Evolutionary conservation across 2,329 filamentous ascomycete species (phyloP).

Genomic region (Paracorniculantispora psalliotae): DNA sequence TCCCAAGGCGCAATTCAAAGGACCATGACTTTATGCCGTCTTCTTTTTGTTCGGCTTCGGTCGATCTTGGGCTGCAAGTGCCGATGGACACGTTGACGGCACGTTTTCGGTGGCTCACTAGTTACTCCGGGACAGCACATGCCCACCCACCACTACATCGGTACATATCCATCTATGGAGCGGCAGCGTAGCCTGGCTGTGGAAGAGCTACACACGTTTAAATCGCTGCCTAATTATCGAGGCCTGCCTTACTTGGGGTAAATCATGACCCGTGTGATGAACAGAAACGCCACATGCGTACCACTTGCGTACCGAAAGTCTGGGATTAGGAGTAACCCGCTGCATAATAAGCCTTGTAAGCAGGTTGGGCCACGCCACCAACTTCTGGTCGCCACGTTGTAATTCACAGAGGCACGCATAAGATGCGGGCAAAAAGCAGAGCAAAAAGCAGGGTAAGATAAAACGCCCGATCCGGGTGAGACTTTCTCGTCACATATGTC

Average conservation of each 20-base stretch:
- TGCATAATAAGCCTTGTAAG: background rate
- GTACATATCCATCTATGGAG: background rate
- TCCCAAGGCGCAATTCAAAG: conserved; percentile 3
- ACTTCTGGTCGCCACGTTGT: background rate
- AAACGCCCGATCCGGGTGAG: background rate
- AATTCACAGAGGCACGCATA: background rate
- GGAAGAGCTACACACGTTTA: background rate
- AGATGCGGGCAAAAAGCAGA: background rate
- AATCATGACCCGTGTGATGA: background rate
- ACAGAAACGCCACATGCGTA: background rate
- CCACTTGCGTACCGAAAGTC: background rate
- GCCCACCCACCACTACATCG: background rate
- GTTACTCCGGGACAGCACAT: background rate
- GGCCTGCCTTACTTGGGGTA: background rate
- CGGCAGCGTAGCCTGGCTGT: background rate
- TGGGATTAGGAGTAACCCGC: background rate
- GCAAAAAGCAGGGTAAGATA: background rate
- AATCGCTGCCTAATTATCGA: background rate
- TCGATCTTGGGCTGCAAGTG: conserved; percentile 10
- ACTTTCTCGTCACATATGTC: background rate
- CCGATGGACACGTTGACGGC: conserved; percentile 9
- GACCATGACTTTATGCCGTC: background rate
- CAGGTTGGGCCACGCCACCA: conserved; percentile 3
- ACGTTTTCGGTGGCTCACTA: conserved; percentile 7
- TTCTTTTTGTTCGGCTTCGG: background rate